These are phyloP conservation scores for Physcomitrium patens DNA, from an alignment of 225 moss, liverwort and hornwort genomes.

Conservation along the genomic window DNA sequence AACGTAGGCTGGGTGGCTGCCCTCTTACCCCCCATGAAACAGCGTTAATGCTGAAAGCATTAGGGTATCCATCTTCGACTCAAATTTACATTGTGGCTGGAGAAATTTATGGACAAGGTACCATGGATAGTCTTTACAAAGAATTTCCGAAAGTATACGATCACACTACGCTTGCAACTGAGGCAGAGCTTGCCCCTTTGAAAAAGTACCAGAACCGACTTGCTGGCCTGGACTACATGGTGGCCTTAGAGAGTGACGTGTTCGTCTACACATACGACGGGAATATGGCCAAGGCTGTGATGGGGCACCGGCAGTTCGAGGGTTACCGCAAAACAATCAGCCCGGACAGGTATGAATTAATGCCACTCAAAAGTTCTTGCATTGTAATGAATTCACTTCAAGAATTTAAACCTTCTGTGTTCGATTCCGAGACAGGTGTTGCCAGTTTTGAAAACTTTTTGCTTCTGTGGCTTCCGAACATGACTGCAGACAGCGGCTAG, in stretches of 20 bases:
- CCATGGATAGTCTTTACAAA: slow-evolving; percentile 49
- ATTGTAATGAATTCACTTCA: too few species aligned
- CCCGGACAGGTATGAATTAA: slow-evolving; percentile 58
- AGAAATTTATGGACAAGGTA: slow-evolving; percentile 63
- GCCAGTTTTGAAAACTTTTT: too few species aligned
- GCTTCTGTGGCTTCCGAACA: neutral
- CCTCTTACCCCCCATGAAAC: slow-evolving; percentile 76
- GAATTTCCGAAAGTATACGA: slow-evolving; percentile 62
- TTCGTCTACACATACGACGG: slow-evolving; percentile 81
- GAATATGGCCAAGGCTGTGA: slow-evolving; percentile 83
- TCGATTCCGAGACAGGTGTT: too few species aligned
- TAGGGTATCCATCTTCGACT: slow-evolving; percentile 68
- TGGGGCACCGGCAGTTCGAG: slow-evolving; percentile 78
- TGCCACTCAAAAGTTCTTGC: too few species aligned
- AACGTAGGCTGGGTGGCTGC: slow-evolving; percentile 70
- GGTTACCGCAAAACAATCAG: slow-evolving; percentile 74
- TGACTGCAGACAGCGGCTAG: slow-evolving; percentile 52
- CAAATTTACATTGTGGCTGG: slow-evolving; percentile 79
- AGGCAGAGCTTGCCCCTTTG: slow-evolving; percentile 50
- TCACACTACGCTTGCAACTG: slow-evolving; percentile 61
- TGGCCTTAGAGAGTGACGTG: slow-evolving; percentile 74
- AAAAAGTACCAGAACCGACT: slow-evolving; percentile 61
- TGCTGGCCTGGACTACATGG: slow-evolving; percentile 75
- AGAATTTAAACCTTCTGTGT: too few species aligned
- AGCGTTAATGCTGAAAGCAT: slow-evolving; percentile 56